A percentile compares a stretch with the other conserved stretches of the same genome.
Conservation (phyloP, 2,329 filamentous ascomycete genomes). For the Colletotrichum neosansevieriae region DNA sequence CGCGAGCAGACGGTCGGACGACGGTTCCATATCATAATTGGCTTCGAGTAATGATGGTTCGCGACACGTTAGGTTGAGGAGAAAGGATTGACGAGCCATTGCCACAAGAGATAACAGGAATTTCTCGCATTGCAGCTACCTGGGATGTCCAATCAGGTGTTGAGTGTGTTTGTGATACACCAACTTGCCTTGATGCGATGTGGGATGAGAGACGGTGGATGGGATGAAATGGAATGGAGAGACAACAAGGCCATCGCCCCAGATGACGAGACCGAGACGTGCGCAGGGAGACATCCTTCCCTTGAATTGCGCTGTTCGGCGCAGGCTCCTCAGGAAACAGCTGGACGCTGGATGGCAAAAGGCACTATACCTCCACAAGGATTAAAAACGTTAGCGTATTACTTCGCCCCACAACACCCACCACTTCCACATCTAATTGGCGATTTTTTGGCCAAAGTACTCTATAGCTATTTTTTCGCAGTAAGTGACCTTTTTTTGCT, state of each 20-base stretch:
- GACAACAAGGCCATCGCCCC: neutral
- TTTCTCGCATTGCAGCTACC: neutral
- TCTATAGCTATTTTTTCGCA: too few relatives aligned
- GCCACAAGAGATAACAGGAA: neutral
- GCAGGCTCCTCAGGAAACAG: conserved; percentile 2
- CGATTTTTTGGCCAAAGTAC: too few relatives aligned
- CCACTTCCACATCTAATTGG: too few relatives aligned
- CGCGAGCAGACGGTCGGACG: neutral
- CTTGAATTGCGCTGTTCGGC: neutral
- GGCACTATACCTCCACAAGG: too few relatives aligned
- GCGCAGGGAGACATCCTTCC: conserved; percentile 14
- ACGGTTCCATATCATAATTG: neutral
- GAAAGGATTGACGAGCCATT: conserved; percentile 18
- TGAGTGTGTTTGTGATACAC: neutral
- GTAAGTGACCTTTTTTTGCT: too few relatives aligned
- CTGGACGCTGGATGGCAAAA: too few relatives aligned
- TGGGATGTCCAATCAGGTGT: too few relatives aligned
- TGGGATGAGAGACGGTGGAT: neutral
- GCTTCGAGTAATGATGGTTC: conserved; percentile 15
- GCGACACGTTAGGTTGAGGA: conserved; percentile 11
- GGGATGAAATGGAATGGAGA: neutral
- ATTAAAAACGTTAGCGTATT: too few relatives aligned
- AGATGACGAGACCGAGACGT: conserved; percentile 4
- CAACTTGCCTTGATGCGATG: too few relatives aligned
- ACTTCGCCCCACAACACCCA: too few relatives aligned